Percentiles rank a stretch among this genome's conserved stretches.
Evolutionary conservation across 176 grass and related monocot species (phyloP).

Genomic region (Tillandsia leiboldiana): DNA sequence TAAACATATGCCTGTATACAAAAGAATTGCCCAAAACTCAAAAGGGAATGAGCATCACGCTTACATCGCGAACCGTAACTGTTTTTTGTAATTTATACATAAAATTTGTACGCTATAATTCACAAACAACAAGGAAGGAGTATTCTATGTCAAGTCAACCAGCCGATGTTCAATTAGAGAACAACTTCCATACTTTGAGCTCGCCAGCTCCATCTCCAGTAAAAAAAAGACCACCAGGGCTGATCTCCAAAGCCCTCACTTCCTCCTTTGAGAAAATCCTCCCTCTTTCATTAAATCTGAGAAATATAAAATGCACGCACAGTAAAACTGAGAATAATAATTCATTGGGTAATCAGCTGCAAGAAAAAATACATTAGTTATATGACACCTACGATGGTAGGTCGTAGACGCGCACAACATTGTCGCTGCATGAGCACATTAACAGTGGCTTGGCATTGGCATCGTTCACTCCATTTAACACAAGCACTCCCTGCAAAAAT

Average conservation of each 20-base stretch:
- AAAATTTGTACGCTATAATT: no score
- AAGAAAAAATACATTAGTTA: no score
- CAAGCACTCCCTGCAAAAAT: background rate
- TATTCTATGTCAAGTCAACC: no score
- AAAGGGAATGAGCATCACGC: no score
- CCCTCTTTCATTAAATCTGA: slow-evolving; percentile 1
- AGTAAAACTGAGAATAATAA: no score
- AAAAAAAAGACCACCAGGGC: background rate
- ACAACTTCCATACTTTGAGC: background rate
- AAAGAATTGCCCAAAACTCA: no score
- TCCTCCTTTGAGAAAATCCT: slow-evolving; percentile 3
- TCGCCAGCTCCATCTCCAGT: slow-evolving; percentile 4
- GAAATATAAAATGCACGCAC: background rate
- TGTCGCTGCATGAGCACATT: background rate
- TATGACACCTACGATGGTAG: background rate
- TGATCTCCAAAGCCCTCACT: background rate
- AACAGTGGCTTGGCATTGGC: background rate
- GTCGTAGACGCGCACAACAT: background rate
- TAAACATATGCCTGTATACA: no score
- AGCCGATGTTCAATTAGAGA: background rate
- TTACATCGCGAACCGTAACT: no score
- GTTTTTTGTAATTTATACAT: no score
- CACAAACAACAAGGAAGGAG: no score
- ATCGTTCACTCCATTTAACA: background rate
- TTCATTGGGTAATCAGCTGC: no score